Evolutionary conservation across 345 rosid species (phyloP).

Genomic region (Rubroshorea leprosula): DNA sequence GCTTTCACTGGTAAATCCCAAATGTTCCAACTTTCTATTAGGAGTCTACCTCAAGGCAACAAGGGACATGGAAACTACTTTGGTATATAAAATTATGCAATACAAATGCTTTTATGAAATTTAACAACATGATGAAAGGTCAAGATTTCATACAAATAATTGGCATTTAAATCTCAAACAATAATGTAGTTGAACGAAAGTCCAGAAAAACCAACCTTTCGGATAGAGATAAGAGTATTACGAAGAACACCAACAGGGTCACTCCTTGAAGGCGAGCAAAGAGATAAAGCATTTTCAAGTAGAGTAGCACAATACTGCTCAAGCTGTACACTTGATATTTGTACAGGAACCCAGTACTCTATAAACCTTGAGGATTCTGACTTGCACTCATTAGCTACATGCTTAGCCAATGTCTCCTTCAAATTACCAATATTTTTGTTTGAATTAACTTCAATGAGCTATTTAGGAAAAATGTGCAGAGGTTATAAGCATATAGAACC

Average conservation of each 20-base stretch:
- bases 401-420: conserved; percentile 36
- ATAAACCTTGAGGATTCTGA: conserved; percentile 42
- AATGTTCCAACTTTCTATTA: background rate
- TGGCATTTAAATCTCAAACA: conserved; percentile 8
- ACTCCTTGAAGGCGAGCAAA: conserved; percentile 48
- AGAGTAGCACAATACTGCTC: conserved; percentile 85
- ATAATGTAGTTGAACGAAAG: conserved; percentile 7
- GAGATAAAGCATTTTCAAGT: conserved; percentile 45
- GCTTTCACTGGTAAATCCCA: background rate
- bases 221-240: conserved; percentile 47
- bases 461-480: background rate
- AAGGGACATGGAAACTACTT: background rate
- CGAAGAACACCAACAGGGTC: conserved; percentile 58
- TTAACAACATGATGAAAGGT: background rate
- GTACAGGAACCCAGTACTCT: conserved; percentile 92
- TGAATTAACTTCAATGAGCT: conserved; percentile 18
- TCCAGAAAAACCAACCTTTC: conserved; percentile 52
- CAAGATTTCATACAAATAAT: background rate
- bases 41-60: background rate
- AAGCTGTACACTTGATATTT: conserved; percentile 72
- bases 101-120: background rate
- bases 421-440: conserved; percentile 19
- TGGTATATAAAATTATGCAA: conserved; percentile 1
- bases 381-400: conserved; percentile 36
- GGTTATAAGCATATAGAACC: background rate